phyloP scores from a whole-genome alignment of 176 grass and related monocot species.

The Paspalum notatum region DNA sequence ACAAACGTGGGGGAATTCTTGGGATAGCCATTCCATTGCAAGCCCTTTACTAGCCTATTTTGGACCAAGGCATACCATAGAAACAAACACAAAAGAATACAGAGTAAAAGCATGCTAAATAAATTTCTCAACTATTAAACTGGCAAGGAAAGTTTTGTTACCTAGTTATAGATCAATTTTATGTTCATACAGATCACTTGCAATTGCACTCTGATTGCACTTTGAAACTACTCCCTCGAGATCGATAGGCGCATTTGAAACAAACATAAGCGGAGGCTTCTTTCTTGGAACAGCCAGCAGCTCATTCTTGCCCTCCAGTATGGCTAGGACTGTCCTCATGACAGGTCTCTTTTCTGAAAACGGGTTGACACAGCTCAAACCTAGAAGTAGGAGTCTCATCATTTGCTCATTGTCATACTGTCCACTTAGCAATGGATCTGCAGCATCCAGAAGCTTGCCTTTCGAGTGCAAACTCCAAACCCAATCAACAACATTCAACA shows the following conservation, averaged over 20 bases:
- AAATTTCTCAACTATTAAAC: neutral
- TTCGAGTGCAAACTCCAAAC: slow-evolving; percentile 56
- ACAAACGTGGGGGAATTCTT: slow-evolving; percentile 1
- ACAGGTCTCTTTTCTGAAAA: slow-evolving; percentile 55
- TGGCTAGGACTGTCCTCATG: slow-evolving; percentile 49
- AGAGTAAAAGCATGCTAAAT: slow-evolving; percentile 8
- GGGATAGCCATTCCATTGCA: neutral
- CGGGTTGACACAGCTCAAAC: slow-evolving; percentile 60
- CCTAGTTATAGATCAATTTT: slow-evolving; percentile 54
- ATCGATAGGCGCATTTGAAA: slow-evolving; percentile 44
- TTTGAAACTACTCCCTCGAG: slow-evolving; percentile 53
- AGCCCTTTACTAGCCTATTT: neutral
- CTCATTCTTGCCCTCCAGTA: slow-evolving; percentile 50
- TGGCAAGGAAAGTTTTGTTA: slow-evolving; percentile 16
- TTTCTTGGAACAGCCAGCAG: slow-evolving; percentile 52
- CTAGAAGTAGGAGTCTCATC: slow-evolving; percentile 54
- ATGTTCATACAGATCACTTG: slow-evolving; percentile 52
- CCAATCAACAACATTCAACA: slow-evolving; percentile 60
- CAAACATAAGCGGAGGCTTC: slow-evolving; percentile 50
- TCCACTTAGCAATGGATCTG: slow-evolving; percentile 39
- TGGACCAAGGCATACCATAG: neutral
- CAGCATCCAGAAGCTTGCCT: slow-evolving; percentile 50
- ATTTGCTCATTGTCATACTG: slow-evolving; percentile 56
- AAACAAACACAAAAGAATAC: neutral
- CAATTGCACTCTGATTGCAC: slow-evolving; percentile 47